Evolutionary conservation across 1,139 yeast species (phyloP).

Genomic region (Nakaseomyces sp.): DNA sequence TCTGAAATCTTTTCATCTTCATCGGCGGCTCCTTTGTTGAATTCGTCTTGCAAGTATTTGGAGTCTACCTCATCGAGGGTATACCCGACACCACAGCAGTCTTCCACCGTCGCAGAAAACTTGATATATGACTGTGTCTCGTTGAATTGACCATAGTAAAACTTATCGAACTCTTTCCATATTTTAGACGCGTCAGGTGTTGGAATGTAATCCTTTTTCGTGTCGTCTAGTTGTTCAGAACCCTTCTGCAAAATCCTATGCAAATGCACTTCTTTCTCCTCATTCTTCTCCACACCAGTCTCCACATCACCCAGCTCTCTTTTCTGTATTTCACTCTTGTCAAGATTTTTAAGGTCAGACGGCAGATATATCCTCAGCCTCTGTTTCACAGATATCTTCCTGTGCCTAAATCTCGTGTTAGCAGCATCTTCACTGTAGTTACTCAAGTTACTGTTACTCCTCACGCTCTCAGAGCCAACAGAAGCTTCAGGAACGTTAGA

Average conservation of each 20-base stretch:
- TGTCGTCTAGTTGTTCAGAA: conserved; percentile 26
- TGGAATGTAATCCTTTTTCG: conserved; percentile 74
- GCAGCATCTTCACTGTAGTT: conserved; percentile 7
- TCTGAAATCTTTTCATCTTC: conserved; percentile 42
- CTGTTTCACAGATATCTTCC: conserved; percentile 86
- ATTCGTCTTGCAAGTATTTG: conserved; percentile 41
- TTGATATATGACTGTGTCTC: conserved; percentile 79
- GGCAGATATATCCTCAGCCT: conserved; percentile 74
- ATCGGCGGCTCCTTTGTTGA: conserved; percentile 34
- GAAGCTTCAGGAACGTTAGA: conserved; percentile 4
- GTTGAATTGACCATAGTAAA: conserved; percentile 56
- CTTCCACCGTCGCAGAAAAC: conserved; percentile 91
- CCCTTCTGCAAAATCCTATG: conserved; percentile 56
- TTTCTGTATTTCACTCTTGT: conserved; percentile 57
- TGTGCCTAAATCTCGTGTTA: conserved; percentile 65
- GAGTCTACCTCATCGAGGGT: conserved; percentile 90
- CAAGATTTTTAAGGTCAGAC: conserved; percentile 70
- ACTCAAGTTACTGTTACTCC: conserved; percentile 5
- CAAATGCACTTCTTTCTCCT: conserved; percentile 93
- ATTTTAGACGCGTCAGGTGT: conserved; percentile 89
- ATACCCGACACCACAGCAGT: conserved; percentile 77
- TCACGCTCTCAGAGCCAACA: conserved; percentile 5
- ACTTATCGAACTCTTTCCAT: conserved; percentile 71
- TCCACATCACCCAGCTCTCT: conserved; percentile 85
- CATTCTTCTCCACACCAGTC: conserved; percentile 97